Conservation (phyloP, 1,139 yeast species). For the Saccharomyces uvarum region DNA sequence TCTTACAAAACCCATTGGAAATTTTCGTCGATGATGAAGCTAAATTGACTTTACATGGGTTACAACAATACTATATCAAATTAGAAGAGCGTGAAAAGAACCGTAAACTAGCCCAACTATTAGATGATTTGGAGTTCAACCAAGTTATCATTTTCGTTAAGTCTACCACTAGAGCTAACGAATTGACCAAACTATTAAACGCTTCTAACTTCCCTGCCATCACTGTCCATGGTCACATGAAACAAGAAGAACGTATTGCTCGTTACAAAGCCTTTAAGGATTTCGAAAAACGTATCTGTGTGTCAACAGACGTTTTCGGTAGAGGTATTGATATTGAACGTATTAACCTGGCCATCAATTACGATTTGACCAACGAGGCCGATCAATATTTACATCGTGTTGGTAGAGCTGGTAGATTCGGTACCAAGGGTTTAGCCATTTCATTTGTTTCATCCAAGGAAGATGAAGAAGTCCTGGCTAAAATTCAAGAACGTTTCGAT, state of each 20-base stretch:
- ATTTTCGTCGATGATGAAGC: conserved; percentile 97
- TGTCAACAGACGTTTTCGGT: conserved; percentile 95
- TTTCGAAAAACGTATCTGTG: conserved; percentile 97
- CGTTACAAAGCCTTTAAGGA: conserved; percentile 95
- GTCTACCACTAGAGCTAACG: conserved; percentile 87
- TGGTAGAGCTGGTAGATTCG: conserved; percentile 99
- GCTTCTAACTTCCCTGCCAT: conserved; percentile 96
- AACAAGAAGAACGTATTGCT: conserved; percentile 96
- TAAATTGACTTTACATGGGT: conserved; percentile 93
- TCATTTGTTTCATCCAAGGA: conserved; percentile 81
- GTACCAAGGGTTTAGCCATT: conserved; percentile 96
- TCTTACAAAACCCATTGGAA: conserved; percentile 96
- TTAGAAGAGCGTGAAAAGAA: conserved; percentile 88
- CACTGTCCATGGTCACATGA: conserved; percentile 92
- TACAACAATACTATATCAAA: conserved; percentile 92
- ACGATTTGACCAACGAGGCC: conserved; percentile 83
- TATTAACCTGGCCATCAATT: conserved; percentile 94
- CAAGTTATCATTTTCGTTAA: conserved; percentile 96
- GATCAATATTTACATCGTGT: conserved; percentile 98
- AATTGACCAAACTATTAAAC: conserved; percentile 79
- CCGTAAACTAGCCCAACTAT: conserved; percentile 82
- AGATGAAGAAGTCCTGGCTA: conserved; percentile 83
- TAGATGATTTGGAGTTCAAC: conserved; percentile 92
- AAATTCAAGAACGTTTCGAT: conserved; percentile 95
- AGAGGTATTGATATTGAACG: conserved; percentile 99